Evolutionary conservation across 768 basidiomycete genomes (phyloP), one percentile per base, ranked within the genome.

Genomic region (Mycena metata): DNA sequence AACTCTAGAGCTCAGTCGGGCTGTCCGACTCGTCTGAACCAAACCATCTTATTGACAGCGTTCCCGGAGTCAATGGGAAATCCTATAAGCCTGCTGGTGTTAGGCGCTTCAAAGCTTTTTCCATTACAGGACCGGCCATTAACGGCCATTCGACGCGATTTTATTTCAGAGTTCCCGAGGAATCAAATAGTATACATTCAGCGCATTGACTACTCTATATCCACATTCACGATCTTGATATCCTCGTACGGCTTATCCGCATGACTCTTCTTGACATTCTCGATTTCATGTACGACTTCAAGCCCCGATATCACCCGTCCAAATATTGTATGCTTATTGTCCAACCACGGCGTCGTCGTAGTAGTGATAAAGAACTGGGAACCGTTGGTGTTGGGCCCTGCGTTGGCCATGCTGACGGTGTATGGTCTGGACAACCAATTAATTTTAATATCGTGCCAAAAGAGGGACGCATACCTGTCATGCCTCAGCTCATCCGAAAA

Each of bases 361-460:
- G 96, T 98, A 10, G 96, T 98, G 77, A 99, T 95, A 83, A 98
- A 99, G 84, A 98, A 99, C 76, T 99, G 97, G 2, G 94, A 96
- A 0, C 96, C 97, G 76, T 98, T 98, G 41, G 96, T 98, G 50
- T 81, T 82, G 9, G 94, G 90, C 5, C 96, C 96, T 7, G 93
- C 94, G 74, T 96, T 96, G 10, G 95, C 95, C 96, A 98, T 97
- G 75, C 94, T 96, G 63, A 98, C 85, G 5, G 94, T 97, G 76
- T 98, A 99, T 0, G 98, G 97, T 61, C 95, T 96, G 69, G 23
- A 69, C 13, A 47, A 13, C 16, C 23, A 23, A 55, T 60, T 16
- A 52, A 26, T 26, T 10, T 8, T 16, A 0, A 8, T 36, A 30
- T 30, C 30, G 21, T n/a, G 16, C 15, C 19, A 9, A 21, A 24